A percentile compares a stretch with the other conserved stretches of the same genome.
These are phyloP conservation scores for Lachnellula arida DNA, from an alignment of 2,329 filamentous ascomycete genomes.

Conservation along the genomic window DNA sequence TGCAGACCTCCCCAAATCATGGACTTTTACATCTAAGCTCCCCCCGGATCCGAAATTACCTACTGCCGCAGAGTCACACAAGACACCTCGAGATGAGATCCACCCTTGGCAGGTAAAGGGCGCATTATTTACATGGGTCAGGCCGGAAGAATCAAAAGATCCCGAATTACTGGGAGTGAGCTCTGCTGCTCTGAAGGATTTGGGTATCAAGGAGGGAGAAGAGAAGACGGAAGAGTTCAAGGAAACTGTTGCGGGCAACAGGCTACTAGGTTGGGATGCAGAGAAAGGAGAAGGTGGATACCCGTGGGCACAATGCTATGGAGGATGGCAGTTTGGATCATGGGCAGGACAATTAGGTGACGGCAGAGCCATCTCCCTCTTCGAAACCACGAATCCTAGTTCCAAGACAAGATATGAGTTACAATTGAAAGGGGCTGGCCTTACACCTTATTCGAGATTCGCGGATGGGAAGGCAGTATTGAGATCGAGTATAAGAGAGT, in stretches of 20 bases:
- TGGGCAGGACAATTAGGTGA: slow-evolving; percentile 97
- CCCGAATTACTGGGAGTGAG: slow-evolving; percentile 81
- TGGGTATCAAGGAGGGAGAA: slow-evolving; percentile 69
- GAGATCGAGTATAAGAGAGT: slow-evolving; percentile 89
- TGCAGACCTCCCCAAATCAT: slow-evolving; percentile 57
- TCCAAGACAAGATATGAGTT: slow-evolving; percentile 78
- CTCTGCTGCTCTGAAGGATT: slow-evolving; percentile 68
- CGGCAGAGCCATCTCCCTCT: slow-evolving; percentile 88
- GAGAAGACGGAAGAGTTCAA: slow-evolving; percentile 69
- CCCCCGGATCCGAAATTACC: slow-evolving; percentile 75
- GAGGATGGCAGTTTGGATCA: slow-evolving; percentile 73
- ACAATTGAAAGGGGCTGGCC: slow-evolving; percentile 89
- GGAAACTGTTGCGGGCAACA: slow-evolving; percentile 75
- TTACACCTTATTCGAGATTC: slow-evolving; percentile 93
- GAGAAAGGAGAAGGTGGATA: slow-evolving; percentile 67
- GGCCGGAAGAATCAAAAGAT: slow-evolving; percentile 66
- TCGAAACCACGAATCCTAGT: slow-evolving; percentile 74
- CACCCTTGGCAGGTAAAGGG: slow-evolving; percentile 77
- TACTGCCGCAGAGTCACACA: slow-evolving; percentile 76
- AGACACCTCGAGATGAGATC: slow-evolving; percentile 70
- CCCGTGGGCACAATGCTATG: slow-evolving; percentile 98
- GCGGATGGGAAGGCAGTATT: slow-evolving; percentile 94
- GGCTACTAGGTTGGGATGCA: slow-evolving; percentile 73
- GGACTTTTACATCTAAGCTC: slow-evolving; percentile 61
- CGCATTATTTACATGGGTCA: slow-evolving; percentile 86